A percentile compares a stretch with the other conserved stretches of the same genome.
Conservation (phyloP, 495 filamentous ascomycete species). For the Daldinia grandis region DNA sequence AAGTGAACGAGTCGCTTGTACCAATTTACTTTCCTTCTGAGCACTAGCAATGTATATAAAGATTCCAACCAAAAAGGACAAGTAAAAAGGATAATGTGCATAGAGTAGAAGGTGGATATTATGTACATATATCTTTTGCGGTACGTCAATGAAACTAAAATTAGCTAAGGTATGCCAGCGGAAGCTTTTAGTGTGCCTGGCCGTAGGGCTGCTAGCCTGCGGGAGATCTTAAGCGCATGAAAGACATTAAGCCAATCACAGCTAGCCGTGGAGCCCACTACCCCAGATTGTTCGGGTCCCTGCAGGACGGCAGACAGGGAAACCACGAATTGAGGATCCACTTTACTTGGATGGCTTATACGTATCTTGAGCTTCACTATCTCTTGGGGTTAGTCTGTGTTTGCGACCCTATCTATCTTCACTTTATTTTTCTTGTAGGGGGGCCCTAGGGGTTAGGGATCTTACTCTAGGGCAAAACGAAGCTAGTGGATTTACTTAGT, state of each 20-base stretch:
- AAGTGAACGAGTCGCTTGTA: background rate
- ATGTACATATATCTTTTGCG: background rate
- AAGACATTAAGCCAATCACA: background rate
- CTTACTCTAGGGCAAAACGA: background rate
- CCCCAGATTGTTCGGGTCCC: background rate
- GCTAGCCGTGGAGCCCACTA: background rate
- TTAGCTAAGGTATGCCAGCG: background rate
- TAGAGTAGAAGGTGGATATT: background rate
- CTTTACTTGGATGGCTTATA: conserved; percentile 13
- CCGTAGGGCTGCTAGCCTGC: background rate
- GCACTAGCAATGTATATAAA: background rate
- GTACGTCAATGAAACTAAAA: background rate
- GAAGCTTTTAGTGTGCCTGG: background rate
- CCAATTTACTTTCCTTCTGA: too few relatives aligned
- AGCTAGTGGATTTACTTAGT: background rate
- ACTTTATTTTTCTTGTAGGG: background rate
- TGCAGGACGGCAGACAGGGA: conserved; percentile 1
- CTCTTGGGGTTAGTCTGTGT: background rate
- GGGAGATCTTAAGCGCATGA: background rate
- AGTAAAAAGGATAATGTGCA: background rate
- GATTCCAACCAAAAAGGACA: background rate
- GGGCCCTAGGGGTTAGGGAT: background rate
- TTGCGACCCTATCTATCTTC: background rate
- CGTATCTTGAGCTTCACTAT: background rate
- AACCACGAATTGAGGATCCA: background rate